Evolutionary conservation across 805 yeast species (phyloP).

Genomic region (Zygoascus tannicola): DNA sequence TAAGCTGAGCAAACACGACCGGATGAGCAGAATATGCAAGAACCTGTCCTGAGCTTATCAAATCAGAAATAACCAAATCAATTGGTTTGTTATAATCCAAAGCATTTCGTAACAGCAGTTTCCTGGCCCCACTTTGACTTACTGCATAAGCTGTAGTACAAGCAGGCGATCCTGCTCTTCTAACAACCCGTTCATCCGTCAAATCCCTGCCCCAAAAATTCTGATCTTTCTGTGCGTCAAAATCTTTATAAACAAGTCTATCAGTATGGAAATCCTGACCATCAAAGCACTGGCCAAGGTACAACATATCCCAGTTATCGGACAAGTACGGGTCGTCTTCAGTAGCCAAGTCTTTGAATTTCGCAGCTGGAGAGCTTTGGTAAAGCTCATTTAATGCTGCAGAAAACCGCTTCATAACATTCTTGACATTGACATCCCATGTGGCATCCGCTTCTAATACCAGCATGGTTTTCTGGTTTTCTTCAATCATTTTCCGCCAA

Average conservation of each 20-base stretch:
- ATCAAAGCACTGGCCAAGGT: slow-evolving; percentile 10
- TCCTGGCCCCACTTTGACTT: slow-evolving; percentile 9
- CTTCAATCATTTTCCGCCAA: slow-evolving; percentile 8
- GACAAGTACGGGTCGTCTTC: slow-evolving; percentile 11
- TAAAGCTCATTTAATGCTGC: slow-evolving; percentile 1
- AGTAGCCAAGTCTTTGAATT: slow-evolving; percentile 2
- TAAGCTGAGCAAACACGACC: slow-evolving; percentile 9
- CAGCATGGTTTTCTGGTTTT: slow-evolving; percentile 6
- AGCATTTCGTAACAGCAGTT: slow-evolving; percentile 8
- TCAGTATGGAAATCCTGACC: slow-evolving; percentile 2
- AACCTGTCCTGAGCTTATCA: slow-evolving; percentile 5
- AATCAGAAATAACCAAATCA: slow-evolving; percentile 7
- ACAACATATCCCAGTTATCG: slow-evolving; percentile 12
- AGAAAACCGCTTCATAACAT: slow-evolving; percentile 2
- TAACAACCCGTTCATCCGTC: slow-evolving; percentile 8
- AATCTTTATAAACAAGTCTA: slow-evolving; percentile 6
- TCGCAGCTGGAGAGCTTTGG: background rate
- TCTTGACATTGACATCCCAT: slow-evolving; percentile 6
- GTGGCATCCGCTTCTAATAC: slow-evolving; percentile 10
- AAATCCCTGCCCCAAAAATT: slow-evolving; percentile 3
- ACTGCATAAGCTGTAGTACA: slow-evolving; percentile 15
- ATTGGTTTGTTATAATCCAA: slow-evolving; percentile 10
- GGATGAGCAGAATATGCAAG: slow-evolving; percentile 11
- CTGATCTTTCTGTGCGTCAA: slow-evolving; percentile 5
- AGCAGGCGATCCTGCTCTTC: slow-evolving; percentile 7